Evolutionary conservation across 306 rosid genomes (phyloP).

Genomic region (Arachis stenosperma): DNA sequence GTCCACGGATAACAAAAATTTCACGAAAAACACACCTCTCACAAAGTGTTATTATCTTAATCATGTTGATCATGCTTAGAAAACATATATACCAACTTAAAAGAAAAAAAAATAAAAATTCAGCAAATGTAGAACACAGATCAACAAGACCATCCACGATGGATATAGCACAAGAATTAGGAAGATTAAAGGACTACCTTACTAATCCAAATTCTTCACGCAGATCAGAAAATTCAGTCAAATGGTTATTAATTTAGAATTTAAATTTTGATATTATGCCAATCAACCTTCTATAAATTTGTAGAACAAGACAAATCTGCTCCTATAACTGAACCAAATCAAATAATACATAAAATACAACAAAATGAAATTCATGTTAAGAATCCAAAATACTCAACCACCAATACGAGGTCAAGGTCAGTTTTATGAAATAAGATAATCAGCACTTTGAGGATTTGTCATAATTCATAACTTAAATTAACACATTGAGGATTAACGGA

Average conservation of each 20-base stretch:
- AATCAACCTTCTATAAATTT: not conserved
- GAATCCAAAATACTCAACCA: too few relatives aligned
- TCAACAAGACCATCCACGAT: conserved; percentile 80
- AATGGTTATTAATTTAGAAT: not conserved
- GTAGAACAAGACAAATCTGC: too few relatives aligned
- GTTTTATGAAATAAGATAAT: too few relatives aligned
- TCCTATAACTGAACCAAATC: too few relatives aligned
- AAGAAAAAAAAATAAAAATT: not conserved
- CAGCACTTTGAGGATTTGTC: too few relatives aligned
- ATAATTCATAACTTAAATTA: too few relatives aligned
- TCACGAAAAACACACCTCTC: too few relatives aligned
- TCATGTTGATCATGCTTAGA: conserved; percentile 1
- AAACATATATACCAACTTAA: not conserved
- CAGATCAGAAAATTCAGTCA: conserved; percentile 15
- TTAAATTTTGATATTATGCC: conserved; percentile 8
- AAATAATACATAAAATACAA: too few relatives aligned
- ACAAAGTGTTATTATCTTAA: not conserved
- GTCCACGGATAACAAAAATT: conserved; percentile 20
- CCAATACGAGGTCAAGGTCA: too few relatives aligned
- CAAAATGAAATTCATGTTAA: too few relatives aligned
- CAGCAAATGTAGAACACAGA: too few relatives aligned
- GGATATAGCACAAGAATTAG: conserved; percentile 77
- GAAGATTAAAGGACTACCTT: conserved; percentile 71
- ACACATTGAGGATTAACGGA: too few relatives aligned
- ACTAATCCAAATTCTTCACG: conserved; percentile 40